phyloP scores from a whole-genome alignment of 2,329 filamentous ascomycete species.

The Paecilomyces formosus region DNA sequence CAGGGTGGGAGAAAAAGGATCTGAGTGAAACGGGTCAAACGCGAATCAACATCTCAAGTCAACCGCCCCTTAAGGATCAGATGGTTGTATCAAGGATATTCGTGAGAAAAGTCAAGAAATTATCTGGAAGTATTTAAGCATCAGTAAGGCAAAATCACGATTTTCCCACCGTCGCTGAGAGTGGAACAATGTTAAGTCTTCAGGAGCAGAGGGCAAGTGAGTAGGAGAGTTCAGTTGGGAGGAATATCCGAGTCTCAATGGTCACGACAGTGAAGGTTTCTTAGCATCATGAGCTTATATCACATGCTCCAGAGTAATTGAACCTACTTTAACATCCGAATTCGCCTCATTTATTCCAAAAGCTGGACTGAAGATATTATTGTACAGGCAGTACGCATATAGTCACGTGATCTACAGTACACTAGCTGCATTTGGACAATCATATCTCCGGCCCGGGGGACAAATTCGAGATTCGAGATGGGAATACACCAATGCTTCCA shows the following conservation, averaged over 20 bases:
- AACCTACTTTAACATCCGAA: not conserved
- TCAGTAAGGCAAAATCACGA: not conserved
- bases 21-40: not conserved
- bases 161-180: not conserved
- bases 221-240: not conserved
- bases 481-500: conserved; percentile 15
- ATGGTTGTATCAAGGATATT: not conserved
- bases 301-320: not conserved
- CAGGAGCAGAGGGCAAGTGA: not conserved
- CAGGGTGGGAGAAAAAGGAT: not conserved
- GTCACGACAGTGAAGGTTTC: not conserved
- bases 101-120: not conserved
- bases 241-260: not conserved
- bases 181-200: not conserved
- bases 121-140: not conserved
- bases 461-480: conserved; percentile 24
- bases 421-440: conserved; percentile 5
- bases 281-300: not conserved
- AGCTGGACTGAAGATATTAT: not conserved
- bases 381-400: no score
- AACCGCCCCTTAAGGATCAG: not conserved
- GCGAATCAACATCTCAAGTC: not conserved
- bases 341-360: not conserved
- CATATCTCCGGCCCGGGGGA: conserved; percentile 9
- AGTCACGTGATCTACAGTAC: conserved; percentile 10